A percentile compares a stretch with the other conserved stretches of the same genome.
phyloP scores from a whole-genome alignment of 768 basidiomycete genomes.

The Tricholoma hemisulphureum region DNA sequence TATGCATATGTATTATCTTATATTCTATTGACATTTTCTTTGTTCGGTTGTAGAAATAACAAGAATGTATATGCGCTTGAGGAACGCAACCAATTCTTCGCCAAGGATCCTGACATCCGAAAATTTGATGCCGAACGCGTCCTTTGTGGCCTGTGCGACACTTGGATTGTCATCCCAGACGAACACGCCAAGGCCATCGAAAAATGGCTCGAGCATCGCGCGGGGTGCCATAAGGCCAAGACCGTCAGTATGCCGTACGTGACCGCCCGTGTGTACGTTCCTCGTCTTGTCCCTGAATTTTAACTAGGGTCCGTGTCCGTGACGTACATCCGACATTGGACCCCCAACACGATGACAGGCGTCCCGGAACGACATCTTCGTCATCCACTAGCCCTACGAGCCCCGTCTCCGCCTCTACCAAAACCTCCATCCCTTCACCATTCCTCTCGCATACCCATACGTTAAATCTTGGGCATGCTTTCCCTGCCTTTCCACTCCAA shows the following conservation, averaged over 20 bases:
- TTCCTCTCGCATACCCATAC: conserved; percentile 10
- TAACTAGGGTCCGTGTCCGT: not conserved
- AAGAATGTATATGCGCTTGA: conserved; percentile 61
- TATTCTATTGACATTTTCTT: conserved; percentile 6
- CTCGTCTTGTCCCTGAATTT: conserved; percentile 2
- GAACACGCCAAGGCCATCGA: conserved; percentile 63
- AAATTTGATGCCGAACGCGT: conserved; percentile 75
- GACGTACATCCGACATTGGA: conserved; percentile 1
- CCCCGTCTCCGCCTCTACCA: conserved; percentile 5
- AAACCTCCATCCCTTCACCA: conserved; percentile 9
- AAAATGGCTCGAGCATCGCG: conserved; percentile 63
- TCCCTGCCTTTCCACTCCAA: conserved; percentile 54
- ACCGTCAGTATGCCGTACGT: conserved; percentile 10
- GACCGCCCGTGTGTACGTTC: not conserved
- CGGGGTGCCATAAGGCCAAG: conserved; percentile 45
- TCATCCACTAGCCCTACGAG: conserved; percentile 2
- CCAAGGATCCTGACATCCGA: conserved; percentile 67
- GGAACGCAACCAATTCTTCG: conserved; percentile 55
- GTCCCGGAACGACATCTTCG: conserved; percentile 6
- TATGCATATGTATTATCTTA: not conserved
- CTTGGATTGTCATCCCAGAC: conserved; percentile 62
- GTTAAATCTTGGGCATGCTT: conserved; percentile 32
- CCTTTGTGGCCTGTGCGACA: conserved; percentile 65
- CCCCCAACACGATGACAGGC: not conserved
- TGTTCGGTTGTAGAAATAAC: conserved; percentile 31